Conservation (phyloP, 2,329 filamentous ascomycete species). For the Emergomyces africanus region DNA sequence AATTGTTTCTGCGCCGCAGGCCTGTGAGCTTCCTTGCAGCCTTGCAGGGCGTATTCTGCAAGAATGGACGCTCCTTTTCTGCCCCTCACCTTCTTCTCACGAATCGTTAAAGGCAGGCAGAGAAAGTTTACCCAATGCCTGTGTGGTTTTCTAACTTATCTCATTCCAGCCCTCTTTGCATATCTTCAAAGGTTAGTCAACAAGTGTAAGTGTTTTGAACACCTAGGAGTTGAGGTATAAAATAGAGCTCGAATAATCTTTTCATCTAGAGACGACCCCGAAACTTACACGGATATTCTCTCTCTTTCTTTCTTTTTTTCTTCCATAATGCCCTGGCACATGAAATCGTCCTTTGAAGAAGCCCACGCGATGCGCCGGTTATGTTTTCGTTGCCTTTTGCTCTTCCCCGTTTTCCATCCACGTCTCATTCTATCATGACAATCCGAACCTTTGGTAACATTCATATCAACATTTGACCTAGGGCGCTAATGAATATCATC, state of each 20-base stretch:
- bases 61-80: background rate
- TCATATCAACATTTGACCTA: background rate
- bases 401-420: background rate
- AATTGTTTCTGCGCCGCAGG: background rate
- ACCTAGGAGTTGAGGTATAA: too few species aligned
- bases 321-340: background rate
- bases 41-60: background rate
- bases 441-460: too few species aligned
- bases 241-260: background rate
- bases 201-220: too few species aligned
- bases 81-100: too few species aligned
- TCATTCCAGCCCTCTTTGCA: background rate
- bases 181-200: too few species aligned
- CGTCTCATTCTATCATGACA: background rate
- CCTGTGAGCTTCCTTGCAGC: background rate
- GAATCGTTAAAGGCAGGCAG: background rate
- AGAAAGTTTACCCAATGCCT: background rate
- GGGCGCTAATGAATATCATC: background rate
- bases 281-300: background rate
- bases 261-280: background rate
- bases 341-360: background rate
- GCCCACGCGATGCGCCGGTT: background rate
- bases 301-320: background rate
- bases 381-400: background rate
- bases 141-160: background rate